Percentiles rank a stretch among this genome's conserved stretches.
phyloP scores from a whole-genome alignment of 306 rosid genomes.

The Potentilla sterilis region DNA sequence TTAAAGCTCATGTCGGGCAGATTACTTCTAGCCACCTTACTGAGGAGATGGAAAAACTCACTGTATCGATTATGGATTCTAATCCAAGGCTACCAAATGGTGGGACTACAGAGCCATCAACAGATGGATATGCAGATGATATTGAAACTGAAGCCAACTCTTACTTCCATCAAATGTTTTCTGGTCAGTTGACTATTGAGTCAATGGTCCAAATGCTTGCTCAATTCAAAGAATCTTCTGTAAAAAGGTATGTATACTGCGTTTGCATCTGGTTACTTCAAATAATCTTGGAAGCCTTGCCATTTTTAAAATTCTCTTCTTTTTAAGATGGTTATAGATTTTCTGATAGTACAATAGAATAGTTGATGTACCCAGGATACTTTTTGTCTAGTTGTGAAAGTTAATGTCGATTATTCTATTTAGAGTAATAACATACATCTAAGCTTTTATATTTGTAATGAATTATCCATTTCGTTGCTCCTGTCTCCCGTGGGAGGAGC shows the following conservation, averaged over 20 bases:
- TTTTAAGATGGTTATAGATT: neutral
- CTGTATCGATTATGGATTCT: slow-evolving; percentile 50
- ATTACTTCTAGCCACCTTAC: slow-evolving; percentile 53
- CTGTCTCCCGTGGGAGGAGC: neutral
- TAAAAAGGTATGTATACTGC: slow-evolving; percentile 52
- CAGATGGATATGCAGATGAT: slow-evolving; percentile 78
- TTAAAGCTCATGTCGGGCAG: slow-evolving; percentile 61
- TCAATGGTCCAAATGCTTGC: slow-evolving; percentile 88
- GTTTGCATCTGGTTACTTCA: slow-evolving; percentile 10
- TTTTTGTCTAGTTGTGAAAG: neutral
- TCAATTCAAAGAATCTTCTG: slow-evolving; percentile 79
- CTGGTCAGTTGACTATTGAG: slow-evolving; percentile 67
- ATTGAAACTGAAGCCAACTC: slow-evolving; percentile 88
- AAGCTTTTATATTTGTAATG: neutral
- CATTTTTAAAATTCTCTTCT: neutral
- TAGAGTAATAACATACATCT: neutral
- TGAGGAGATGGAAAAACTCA: slow-evolving; percentile 87
- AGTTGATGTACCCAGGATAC: neutral
- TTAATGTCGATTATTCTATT: neutral
- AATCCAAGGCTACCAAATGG: slow-evolving; percentile 74
- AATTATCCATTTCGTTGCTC: neutral
- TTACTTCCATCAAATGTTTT: slow-evolving; percentile 87
- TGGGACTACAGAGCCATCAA: slow-evolving; percentile 59
- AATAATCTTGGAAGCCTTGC: neutral
- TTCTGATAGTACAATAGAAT: neutral